Conservation (phyloP, 2,329 filamentous ascomycete species). For the Pseudocercospora macadamiae region DNA sequence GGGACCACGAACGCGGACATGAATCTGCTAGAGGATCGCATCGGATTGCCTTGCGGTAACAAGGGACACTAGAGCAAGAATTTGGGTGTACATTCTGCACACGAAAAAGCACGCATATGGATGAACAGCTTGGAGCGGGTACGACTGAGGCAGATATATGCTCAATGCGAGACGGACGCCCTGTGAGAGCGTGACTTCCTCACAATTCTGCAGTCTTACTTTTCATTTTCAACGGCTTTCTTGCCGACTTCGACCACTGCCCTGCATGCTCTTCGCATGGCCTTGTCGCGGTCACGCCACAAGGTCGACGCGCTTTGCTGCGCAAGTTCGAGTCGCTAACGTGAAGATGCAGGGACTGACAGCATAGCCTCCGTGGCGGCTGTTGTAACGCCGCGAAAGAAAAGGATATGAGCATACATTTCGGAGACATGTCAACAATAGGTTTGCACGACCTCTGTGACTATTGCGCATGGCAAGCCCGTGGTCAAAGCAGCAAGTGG, state of each 20-base stretch:
- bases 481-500: background rate
- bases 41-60: conserved; percentile 1
- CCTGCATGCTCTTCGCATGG: background rate
- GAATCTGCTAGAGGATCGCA: background rate
- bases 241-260: background rate
- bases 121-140: background rate
- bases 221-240: background rate
- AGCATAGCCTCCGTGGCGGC: background rate
- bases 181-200: background rate
- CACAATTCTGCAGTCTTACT: background rate
- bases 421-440: too few species aligned
- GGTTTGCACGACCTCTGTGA: too few species aligned
- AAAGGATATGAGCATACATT: too few species aligned
- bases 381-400: too few species aligned
- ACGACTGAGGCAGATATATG: background rate
- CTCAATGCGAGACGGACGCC: conserved; percentile 5
- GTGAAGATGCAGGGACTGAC: background rate
- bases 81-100: background rate
- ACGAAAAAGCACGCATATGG: background rate
- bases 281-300: too few species aligned
- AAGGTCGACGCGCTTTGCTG: background rate
- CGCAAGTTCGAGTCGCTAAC: background rate
- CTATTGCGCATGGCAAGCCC: too few species aligned
- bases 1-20: background rate
- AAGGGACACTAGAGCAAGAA: conserved; percentile 1